Evolutionary conservation across 2,329 filamentous ascomycete species (phyloP).

Genomic region (Colletotrichum agaves): DNA sequence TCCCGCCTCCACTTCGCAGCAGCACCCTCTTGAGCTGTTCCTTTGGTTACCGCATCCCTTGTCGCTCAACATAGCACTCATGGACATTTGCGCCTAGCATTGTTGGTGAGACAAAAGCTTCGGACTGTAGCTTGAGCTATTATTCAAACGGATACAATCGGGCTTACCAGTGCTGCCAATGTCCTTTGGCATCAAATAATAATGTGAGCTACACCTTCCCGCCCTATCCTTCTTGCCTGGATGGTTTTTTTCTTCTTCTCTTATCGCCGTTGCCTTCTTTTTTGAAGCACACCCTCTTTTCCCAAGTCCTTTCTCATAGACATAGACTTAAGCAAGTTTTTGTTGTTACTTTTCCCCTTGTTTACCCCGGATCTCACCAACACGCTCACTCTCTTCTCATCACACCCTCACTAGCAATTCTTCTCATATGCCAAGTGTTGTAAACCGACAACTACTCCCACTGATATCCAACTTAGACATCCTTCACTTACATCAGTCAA

Average conservation of each 20-base stretch:
- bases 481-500: slow-evolving; percentile 5
- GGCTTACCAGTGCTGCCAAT: slow-evolving; percentile 7
- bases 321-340: neutral
- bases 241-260: slow-evolving; percentile 22
- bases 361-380: neutral
- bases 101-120: slow-evolving; percentile 31
- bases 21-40: neutral
- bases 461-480: slow-evolving; percentile 9
- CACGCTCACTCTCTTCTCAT: neutral
- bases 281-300: neutral
- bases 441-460: neutral
- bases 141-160: neutral
- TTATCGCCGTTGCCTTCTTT: neutral
- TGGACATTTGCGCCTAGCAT: slow-evolving; percentile 21
- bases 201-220: slow-evolving; percentile 31
- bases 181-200: slow-evolving; percentile 26
- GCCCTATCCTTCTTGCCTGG: slow-evolving; percentile 9
- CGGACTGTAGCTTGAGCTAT: slow-evolving; percentile 2
- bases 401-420: neutral
- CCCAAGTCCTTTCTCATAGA: slow-evolving; percentile 1
- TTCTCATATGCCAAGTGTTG: slow-evolving; percentile 4
- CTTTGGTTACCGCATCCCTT: slow-evolving; percentile 27
- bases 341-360: slow-evolving; percentile 4
- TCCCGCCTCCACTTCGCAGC: neutral
- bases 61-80: slow-evolving; percentile 29